Evolutionary conservation across 2,329 filamentous ascomycete species (phyloP), one percentile per base, ranked within the genome.

Genomic region (Paradendryphiella salina): DNA sequence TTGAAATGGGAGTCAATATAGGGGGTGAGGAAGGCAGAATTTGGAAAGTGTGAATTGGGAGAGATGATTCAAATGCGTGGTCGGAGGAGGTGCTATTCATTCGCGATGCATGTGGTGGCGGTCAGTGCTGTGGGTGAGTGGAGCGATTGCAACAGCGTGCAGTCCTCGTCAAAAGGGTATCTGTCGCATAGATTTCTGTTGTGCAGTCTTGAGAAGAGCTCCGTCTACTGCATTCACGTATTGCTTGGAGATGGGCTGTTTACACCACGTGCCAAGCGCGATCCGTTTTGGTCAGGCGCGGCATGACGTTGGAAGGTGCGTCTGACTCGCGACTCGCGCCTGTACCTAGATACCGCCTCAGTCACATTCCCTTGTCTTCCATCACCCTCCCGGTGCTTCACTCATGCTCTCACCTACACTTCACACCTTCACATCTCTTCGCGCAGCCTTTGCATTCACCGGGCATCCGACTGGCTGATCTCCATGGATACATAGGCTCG

Each of bases 401-500:
- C 26, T 20, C 23, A 29, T 34, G 33, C 31, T 34, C 32, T 51
- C 31, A 32, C 14, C 47, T 39, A 29, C 43, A 36, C 28, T 37
- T 31, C 17, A 26, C 38, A 37, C 31, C 14, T 17, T 26, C 34
- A 23, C 11, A 13, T 35, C 8, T 11, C 18, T 20, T 28, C 32
- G 20, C 32, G 18, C 15, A 51, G 28, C 38, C 26, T 40, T 14
- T 5, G 23, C 10, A 46, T 32, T 38, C 29, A 46, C 34, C 23
- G 21, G 18, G 4, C 37, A 51, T 10, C 35, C 20, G 20, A 49
- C 50, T 43, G 50, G 21, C 39, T 26, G 38, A 48, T 43, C 23
- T 46, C 54, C 52, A 71, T 72, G 69, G 65, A 58, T 56, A 55
- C 58, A 43, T 70, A 64, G 62, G 46, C 46, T 52, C 42, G 49